Percentiles rank a stretch among this genome's conserved stretches.
phyloP scores from a whole-genome alignment of 2,329 filamentous ascomycete species.

The Penicillium olsonii region DNA sequence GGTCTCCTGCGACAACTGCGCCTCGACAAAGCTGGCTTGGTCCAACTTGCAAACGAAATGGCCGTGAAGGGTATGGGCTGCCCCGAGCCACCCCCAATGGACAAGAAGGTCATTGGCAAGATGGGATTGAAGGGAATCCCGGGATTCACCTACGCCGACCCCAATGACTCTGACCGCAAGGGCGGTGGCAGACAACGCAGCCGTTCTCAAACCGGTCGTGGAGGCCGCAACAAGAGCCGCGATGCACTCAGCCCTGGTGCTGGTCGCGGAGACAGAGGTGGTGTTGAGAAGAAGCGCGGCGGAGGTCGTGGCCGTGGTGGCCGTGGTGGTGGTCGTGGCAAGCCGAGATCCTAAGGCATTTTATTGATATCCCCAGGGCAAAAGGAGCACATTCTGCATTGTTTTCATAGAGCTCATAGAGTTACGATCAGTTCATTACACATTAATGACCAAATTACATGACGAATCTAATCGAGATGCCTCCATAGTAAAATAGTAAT shows the following conservation, averaged over 20 bases:
- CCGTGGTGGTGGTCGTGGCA: slow-evolving; percentile 14
- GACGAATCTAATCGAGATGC: too few species aligned
- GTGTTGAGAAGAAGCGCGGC: slow-evolving; percentile 24
- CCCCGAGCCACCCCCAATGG: slow-evolving; percentile 39
- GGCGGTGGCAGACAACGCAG: slow-evolving; percentile 12
- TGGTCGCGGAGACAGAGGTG: slow-evolving; percentile 18
- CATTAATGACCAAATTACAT: slow-evolving; percentile 4
- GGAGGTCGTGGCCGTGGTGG: slow-evolving; percentile 20
- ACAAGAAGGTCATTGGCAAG: slow-evolving; percentile 40
- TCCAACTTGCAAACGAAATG: slow-evolving; percentile 39
- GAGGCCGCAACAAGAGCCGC: slow-evolving; percentile 13
- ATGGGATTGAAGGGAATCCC: slow-evolving; percentile 43
- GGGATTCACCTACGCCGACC: slow-evolving; percentile 34
- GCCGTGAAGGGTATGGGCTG: slow-evolving; percentile 41
- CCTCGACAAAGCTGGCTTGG: slow-evolving; percentile 36
- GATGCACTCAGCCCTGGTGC: slow-evolving; percentile 28
- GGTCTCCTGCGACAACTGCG: slow-evolving; percentile 33
- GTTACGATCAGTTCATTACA: slow-evolving; percentile 4
- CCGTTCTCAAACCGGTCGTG: slow-evolving; percentile 9
- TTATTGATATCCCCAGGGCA: background rate
- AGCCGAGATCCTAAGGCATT: slow-evolving; percentile 7
- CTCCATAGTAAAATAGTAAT: too few species aligned
- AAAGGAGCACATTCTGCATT: slow-evolving; percentile 1
- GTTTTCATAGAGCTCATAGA: slow-evolving; percentile 6
- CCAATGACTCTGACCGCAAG: slow-evolving; percentile 12